Percentiles rank a stretch among this genome's conserved stretches.
phyloP scores from a whole-genome alignment of 768 basidiomycete species.

The Hemileccinum rubropunctum region DNA sequence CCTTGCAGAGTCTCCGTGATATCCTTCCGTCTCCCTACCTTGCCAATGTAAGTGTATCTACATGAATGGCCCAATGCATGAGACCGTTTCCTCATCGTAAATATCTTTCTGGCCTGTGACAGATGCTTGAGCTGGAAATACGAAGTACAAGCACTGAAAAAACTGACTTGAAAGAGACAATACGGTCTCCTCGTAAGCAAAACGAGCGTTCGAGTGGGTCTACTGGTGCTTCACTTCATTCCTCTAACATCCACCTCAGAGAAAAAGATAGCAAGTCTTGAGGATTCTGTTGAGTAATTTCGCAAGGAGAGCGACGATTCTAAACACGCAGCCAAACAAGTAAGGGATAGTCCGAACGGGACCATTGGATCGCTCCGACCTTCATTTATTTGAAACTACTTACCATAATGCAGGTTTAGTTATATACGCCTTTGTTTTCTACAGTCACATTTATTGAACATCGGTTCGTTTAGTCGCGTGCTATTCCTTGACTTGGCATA shows the following conservation, averaged over 20 bases:
- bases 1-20: not conserved
- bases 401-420: too few relatives aligned
- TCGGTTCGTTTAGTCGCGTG: too few relatives aligned
- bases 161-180: not conserved
- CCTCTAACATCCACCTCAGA: not conserved
- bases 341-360: not conserved
- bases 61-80: not conserved
- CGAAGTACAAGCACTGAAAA: not conserved
- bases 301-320: not conserved
- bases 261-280: not conserved
- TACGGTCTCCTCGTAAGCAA: not conserved
- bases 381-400: not conserved
- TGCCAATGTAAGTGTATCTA: not conserved
- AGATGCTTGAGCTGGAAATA: not conserved
- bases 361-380: not conserved
- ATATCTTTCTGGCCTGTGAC: not conserved
- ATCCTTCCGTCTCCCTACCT: constrained; percentile 2
- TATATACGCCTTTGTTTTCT: too few relatives aligned
- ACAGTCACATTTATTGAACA: too few relatives aligned
- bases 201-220: not conserved
- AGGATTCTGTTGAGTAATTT: not conserved
- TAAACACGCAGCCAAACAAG: not conserved
- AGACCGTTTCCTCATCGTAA: not conserved
- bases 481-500: too few relatives aligned
- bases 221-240: not conserved